These are phyloP conservation scores for Reticulascus tulasneorum DNA, from an alignment of 2,329 filamentous ascomycete species.

Conservation along the genomic window DNA sequence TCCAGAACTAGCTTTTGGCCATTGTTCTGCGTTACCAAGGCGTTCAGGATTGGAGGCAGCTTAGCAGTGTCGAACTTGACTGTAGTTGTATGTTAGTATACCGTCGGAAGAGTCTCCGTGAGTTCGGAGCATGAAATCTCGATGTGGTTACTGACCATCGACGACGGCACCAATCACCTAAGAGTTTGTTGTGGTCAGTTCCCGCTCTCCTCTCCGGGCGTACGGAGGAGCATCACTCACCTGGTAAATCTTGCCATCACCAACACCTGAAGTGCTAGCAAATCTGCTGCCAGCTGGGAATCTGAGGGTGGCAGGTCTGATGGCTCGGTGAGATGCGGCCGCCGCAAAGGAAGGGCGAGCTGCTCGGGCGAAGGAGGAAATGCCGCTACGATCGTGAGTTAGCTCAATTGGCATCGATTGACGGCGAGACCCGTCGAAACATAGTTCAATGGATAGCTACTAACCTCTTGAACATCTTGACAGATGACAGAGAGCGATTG, in stretches of 20 bases:
- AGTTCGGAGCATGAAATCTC: conserved; percentile 1
- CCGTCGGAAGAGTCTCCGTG: too few species aligned
- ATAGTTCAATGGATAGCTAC: conserved; percentile 33
- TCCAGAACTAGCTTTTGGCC: conserved; percentile 93
- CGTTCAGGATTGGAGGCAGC: conserved; percentile 96
- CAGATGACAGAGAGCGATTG: conserved; percentile 64
- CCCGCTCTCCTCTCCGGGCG: conserved; percentile 7
- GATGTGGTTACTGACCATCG: conserved; percentile 70
- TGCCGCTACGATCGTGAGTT: conserved; percentile 51
- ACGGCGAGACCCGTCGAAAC: conserved; percentile 20
- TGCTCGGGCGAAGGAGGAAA: conserved; percentile 61
- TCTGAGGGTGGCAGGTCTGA: conserved; percentile 53
- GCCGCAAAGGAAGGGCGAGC: conserved; percentile 59
- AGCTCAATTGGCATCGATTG: conserved; percentile 53
- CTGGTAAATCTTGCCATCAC: conserved; percentile 68
- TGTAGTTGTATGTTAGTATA: conserved; percentile 32
- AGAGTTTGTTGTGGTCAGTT: conserved; percentile 55
- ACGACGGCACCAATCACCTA: conserved; percentile 98
- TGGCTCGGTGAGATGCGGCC: conserved; percentile 52
- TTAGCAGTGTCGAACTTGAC: conserved; percentile 96
- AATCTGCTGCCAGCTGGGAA: conserved; percentile 53
- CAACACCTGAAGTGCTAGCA: conserved; percentile 54
- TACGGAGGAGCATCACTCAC: conserved; percentile 33
- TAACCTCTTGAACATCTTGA: conserved; percentile 82
- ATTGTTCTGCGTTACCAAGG: conserved; percentile 85